Conservation (phyloP, 208 protist species). For the Leishmania martiniquensis region DNA sequence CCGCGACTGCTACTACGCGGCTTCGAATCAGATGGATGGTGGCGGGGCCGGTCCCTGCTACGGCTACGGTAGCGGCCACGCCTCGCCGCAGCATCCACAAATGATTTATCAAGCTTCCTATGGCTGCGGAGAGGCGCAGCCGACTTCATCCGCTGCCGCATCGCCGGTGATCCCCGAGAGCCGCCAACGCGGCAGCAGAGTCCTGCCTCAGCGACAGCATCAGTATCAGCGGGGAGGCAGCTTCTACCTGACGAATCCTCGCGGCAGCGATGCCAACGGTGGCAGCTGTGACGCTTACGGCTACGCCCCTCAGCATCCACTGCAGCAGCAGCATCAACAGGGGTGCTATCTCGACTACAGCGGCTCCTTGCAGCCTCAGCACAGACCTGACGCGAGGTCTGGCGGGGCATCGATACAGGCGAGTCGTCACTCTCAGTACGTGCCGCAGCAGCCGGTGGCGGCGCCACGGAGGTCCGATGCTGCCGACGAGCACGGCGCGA, state of each 20-base stretch:
- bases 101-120: background rate
- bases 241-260: background rate
- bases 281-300: background rate
- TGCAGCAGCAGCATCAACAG: conserved; percentile 1
- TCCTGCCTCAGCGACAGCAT: conserved; percentile 2
- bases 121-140: background rate
- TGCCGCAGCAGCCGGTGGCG: background rate
- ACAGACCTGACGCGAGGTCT: background rate
- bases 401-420: background rate
- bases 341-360: background rate
- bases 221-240: conserved; percentile 6
- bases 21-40: background rate
- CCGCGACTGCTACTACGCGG: conserved; percentile 4
- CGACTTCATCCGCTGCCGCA: background rate
- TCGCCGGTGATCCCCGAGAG: background rate
- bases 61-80: conserved; percentile 13
- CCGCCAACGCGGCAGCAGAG: background rate
- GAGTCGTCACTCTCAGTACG: conserved; percentile 1
- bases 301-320: background rate
- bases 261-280: background rate
- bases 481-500: background rate
- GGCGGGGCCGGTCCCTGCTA: background rate
- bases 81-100: background rate
- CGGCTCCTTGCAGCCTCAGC: background rate
- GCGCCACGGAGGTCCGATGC: background rate